Percentiles rank a stretch among this genome's conserved stretches.
These are phyloP conservation scores for Porcisia deanei DNA, from an alignment of 208 protist genomes.

Conservation along the genomic window DNA sequence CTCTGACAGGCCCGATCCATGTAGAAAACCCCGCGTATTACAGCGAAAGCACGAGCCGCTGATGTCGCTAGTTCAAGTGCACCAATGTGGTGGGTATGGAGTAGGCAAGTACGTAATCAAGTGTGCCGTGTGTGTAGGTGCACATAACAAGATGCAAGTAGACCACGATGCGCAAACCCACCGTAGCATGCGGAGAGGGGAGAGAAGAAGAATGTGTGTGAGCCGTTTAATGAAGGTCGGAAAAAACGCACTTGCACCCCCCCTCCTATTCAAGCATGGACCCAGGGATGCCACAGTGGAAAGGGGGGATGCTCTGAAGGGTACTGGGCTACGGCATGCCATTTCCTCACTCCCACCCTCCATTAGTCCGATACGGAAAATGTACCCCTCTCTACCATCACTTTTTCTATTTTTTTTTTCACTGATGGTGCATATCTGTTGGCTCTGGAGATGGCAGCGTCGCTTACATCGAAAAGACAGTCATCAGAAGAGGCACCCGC, in stretches of 20 bases:
- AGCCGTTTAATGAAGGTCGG: background rate
- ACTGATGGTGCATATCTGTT: no score
- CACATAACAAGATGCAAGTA: background rate
- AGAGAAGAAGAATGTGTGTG: background rate
- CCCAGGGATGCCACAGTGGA: background rate
- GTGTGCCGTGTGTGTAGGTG: background rate
- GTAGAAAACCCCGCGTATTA: constrained; percentile 1
- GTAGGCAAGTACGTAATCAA: background rate
- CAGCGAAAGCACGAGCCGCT: background rate
- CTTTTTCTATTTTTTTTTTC: background rate
- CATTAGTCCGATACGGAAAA: background rate
- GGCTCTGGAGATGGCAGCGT: background rate
- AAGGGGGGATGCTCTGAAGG: background rate
- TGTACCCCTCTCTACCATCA: background rate
- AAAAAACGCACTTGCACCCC: background rate
- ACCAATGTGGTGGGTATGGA: background rate
- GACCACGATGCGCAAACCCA: background rate
- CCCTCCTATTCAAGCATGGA: background rate
- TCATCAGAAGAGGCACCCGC: constrained; percentile 18
- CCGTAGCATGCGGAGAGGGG: background rate
- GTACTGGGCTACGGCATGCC: background rate
- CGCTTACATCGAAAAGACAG: constrained; percentile 30
- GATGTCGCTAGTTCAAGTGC: constrained; percentile 1
- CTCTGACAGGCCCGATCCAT: background rate
- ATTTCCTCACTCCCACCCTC: background rate